These are phyloP conservation scores for Fonsecaea multimorphosa DNA, from an alignment of 2,329 filamentous ascomycete species.

Conservation along the genomic window DNA sequence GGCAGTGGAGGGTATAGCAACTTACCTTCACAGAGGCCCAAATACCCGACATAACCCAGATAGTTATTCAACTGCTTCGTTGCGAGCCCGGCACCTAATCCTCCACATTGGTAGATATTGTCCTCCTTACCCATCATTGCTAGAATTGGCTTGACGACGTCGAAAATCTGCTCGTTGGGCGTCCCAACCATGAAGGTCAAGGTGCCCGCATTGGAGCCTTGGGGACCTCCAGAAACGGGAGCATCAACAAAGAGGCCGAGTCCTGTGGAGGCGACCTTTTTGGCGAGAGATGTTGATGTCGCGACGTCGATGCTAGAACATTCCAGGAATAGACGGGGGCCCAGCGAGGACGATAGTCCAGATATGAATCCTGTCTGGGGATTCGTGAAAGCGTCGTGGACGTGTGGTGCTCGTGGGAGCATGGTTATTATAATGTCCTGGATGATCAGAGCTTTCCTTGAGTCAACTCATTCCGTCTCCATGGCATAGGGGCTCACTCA, in stretches of 20 bases:
- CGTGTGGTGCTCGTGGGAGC: slow-evolving; percentile 18
- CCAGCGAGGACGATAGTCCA: background rate
- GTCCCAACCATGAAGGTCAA: slow-evolving; percentile 21
- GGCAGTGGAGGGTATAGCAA: background rate
- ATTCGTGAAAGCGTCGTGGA: slow-evolving; percentile 15
- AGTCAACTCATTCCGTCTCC: slow-evolving; percentile 1
- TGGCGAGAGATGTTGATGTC: slow-evolving; percentile 13
- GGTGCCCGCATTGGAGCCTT: slow-evolving; percentile 7
- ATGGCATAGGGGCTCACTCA: slow-evolving; percentile 7
- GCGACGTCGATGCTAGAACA: slow-evolving; percentile 17
- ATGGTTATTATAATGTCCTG: slow-evolving; percentile 19
- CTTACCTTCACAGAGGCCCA: slow-evolving; percentile 18
- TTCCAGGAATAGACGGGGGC: slow-evolving; percentile 9
- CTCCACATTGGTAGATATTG: slow-evolving; percentile 18
- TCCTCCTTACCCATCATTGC: slow-evolving; percentile 16
- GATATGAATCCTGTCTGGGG: slow-evolving; percentile 12
- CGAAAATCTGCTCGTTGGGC: slow-evolving; percentile 7
- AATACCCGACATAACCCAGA: slow-evolving; percentile 14
- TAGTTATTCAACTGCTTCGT: slow-evolving; percentile 23
- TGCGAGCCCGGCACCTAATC: slow-evolving; percentile 16
- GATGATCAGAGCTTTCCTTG: background rate
- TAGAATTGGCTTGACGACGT: slow-evolving; percentile 13
- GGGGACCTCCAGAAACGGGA: slow-evolving; percentile 13
- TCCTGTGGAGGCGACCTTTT: background rate
- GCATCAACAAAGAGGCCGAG: slow-evolving; percentile 13